Conservation (phyloP, 1,284 basidiomycete genomes). For the Ganoderma boninense region DNA sequence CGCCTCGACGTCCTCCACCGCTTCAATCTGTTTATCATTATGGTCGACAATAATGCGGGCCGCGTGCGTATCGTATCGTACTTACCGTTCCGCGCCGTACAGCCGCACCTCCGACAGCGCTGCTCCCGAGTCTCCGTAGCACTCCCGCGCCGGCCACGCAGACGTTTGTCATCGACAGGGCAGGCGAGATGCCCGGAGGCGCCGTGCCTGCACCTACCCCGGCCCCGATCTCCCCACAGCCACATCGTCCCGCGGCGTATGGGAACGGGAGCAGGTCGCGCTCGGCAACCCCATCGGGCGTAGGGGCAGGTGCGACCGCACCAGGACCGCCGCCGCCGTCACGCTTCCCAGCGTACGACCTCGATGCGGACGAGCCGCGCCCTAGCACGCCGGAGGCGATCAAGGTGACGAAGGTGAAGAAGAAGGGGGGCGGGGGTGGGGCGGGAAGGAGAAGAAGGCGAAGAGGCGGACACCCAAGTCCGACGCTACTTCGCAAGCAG, state of each 20-base stretch:
- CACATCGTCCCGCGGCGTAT: constrained; percentile 20
- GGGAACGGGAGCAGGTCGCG: constrained; percentile 27
- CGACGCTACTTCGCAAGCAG: constrained; percentile 15
- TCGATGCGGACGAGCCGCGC: constrained; percentile 53
- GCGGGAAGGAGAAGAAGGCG: constrained; percentile 70
- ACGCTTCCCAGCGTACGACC: constrained; percentile 67
- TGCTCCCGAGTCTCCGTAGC: constrained; percentile 42
- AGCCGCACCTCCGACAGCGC: constrained; percentile 31
- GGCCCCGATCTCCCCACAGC: constrained; percentile 29
- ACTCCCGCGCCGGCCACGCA: constrained; percentile 35
- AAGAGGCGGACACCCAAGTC: constrained; percentile 62
- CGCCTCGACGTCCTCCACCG: neutral
- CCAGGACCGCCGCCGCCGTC: constrained; percentile 42
- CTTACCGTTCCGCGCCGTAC: neutral
- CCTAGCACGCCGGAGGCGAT: constrained; percentile 73
- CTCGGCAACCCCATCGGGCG: constrained; percentile 16
- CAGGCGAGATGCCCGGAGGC: constrained; percentile 87
- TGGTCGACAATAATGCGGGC: too few relatives aligned
- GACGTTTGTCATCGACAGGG: constrained; percentile 73
- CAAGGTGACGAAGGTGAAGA: constrained; percentile 75
- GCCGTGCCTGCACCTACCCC: constrained; percentile 39
- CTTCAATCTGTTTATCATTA: too few relatives aligned
- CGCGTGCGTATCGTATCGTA: too few relatives aligned
- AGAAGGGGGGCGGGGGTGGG: constrained; percentile 59
- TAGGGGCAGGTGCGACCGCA: constrained; percentile 6